These are phyloP conservation scores for Diplotaxis tenuifolia DNA, from an alignment of 345 rosid species.

Conservation along the genomic window DNA sequence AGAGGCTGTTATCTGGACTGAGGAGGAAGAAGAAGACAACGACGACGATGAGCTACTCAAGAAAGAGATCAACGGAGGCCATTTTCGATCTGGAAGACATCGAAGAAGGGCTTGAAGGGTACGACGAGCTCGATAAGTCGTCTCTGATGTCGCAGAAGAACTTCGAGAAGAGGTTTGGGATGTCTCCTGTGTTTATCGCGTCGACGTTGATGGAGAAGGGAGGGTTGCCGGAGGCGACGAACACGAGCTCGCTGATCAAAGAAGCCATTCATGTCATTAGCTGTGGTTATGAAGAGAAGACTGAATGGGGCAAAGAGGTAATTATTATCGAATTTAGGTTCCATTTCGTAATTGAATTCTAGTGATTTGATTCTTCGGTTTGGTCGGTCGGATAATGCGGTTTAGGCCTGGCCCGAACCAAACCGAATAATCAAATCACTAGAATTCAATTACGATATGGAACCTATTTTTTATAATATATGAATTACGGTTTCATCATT, in stretches of 20 bases:
- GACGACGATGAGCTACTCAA: slow-evolving; percentile 59
- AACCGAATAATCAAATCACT: too few species aligned
- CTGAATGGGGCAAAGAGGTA: slow-evolving; percentile 99
- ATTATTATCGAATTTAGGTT: too few species aligned
- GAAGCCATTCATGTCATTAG: slow-evolving; percentile 98
- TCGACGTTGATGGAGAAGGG: slow-evolving; percentile 95
- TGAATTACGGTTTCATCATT: too few species aligned
- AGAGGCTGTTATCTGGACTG: slow-evolving; percentile 53
- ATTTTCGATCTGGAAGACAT: slow-evolving; percentile 84
- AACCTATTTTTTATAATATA: too few species aligned
- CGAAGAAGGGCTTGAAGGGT: slow-evolving; percentile 98
- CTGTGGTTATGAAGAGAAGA: slow-evolving; percentile 88
- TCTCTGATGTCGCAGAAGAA: slow-evolving; percentile 94
- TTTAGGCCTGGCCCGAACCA: too few species aligned
- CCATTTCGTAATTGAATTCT: too few species aligned
- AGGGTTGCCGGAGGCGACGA: slow-evolving; percentile 90
- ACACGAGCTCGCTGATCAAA: slow-evolving; percentile 64
- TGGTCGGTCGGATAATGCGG: too few species aligned
- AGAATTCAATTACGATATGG: too few species aligned
- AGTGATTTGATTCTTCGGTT: too few species aligned
- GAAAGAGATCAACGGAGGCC: slow-evolving; percentile 53
- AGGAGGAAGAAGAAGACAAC: slow-evolving; percentile 70
- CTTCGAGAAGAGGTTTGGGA: slow-evolving; percentile 92
- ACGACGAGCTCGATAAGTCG: slow-evolving; percentile 85
- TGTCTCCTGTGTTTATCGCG: slow-evolving; percentile 85